Evolutionary conservation across 2,329 filamentous ascomycete genomes (phyloP).

Genomic region (Pyricularia pennisetigena): DNA sequence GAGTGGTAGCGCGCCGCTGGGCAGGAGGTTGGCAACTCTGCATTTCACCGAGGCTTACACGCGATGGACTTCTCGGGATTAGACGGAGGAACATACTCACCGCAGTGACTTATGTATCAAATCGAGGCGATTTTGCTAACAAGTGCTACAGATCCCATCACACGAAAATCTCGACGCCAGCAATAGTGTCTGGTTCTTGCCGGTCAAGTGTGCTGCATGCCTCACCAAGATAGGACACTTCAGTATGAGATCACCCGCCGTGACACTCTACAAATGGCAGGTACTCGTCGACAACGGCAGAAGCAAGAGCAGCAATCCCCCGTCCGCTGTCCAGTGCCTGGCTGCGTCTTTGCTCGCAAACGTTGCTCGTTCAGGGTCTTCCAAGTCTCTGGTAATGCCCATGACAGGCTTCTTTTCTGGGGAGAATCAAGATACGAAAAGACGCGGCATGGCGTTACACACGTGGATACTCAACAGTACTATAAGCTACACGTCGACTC

Average conservation of each 20-base stretch:
- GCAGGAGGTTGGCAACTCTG: conserved; percentile 22
- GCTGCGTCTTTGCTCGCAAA: conserved; percentile 42
- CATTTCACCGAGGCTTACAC: conserved; percentile 37
- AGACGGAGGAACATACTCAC: conserved; percentile 33
- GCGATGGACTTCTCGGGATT: conserved; percentile 39
- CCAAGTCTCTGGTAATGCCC: conserved; percentile 43
- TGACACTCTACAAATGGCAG: conserved; percentile 49
- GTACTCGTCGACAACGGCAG: conserved; percentile 28
- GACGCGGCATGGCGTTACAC: conserved; percentile 24
- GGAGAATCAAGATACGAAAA: background rate
- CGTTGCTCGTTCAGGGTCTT: conserved; percentile 45
- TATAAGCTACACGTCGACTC: conserved; percentile 39
- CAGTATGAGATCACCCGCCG: conserved; percentile 31
- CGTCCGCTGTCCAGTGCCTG: conserved; percentile 37
- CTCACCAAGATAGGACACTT: conserved; percentile 34
- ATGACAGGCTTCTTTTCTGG: conserved; percentile 12
- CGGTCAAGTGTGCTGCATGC: conserved; percentile 36
- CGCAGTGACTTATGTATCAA: conserved; percentile 6
- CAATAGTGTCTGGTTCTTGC: conserved; percentile 17
- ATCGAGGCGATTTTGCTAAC: background rate
- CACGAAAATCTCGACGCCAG: background rate
- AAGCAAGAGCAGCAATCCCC: conserved; percentile 6
- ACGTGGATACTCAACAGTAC: conserved; percentile 48
- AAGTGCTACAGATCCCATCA: background rate
- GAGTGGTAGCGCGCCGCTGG: conserved; percentile 7